Conservation (phyloP, 805 yeast genomes). For the Starmera dryadoides region DNA sequence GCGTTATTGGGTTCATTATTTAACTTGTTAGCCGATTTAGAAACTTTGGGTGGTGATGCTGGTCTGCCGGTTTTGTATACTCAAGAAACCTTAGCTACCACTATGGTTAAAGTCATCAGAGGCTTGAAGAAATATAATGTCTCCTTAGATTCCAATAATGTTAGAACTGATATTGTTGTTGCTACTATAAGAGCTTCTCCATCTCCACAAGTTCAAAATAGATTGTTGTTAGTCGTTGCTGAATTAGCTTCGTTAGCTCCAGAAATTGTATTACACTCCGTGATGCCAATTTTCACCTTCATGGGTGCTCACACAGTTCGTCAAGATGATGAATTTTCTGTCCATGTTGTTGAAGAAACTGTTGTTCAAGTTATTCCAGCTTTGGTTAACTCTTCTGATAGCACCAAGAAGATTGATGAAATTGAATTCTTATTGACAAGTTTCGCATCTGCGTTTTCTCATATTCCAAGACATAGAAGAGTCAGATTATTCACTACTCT, state of each 20-base stretch:
- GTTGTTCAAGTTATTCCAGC: conserved; percentile 89
- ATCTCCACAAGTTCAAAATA: conserved; percentile 93
- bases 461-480: conserved; percentile 94
- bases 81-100: conserved; percentile 83
- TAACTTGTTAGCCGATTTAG: conserved; percentile 63
- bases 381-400: conserved; percentile 42
- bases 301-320: conserved; percentile 98
- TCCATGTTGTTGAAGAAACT: conserved; percentile 88
- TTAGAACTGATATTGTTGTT: conserved; percentile 87
- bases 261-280: conserved; percentile 86
- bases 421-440: conserved; percentile 80
- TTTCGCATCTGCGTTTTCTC: conserved; percentile 90
- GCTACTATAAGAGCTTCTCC: conserved; percentile 83
- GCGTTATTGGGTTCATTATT: conserved; percentile 46
- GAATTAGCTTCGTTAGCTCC: conserved; percentile 85
- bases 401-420: conserved; percentile 44
- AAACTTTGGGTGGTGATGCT: conserved; percentile 84
- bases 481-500: conserved; percentile 76
- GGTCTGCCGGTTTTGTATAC: conserved; percentile 86
- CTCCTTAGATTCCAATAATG: conserved; percentile 50
- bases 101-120: conserved; percentile 67
- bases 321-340: conserved; percentile 94
- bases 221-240: conserved; percentile 76
- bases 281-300: conserved; percentile 98
- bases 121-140: conserved; percentile 36